phyloP scores from a whole-genome alignment of 805 yeast species.

The Starmerella vaccinii region DNA sequence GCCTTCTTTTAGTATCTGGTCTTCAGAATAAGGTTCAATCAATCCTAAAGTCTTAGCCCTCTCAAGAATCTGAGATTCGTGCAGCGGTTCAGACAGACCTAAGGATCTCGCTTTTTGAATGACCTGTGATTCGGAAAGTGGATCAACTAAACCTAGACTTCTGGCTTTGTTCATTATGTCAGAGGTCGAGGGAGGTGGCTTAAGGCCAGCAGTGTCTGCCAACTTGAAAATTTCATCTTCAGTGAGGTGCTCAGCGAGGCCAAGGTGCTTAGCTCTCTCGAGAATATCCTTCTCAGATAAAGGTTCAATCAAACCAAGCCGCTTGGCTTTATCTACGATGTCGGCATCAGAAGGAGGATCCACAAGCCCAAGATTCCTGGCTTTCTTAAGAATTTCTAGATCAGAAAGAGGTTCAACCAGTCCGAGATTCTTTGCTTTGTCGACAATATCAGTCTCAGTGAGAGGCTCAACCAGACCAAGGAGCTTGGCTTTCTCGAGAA shows the following conservation, averaged over 20 bases:
- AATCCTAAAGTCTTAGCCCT: constrained; percentile 25
- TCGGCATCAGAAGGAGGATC: constrained; percentile 14
- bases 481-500: constrained; percentile 23
- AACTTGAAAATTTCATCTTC: not conserved
- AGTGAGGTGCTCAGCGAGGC: not conserved
- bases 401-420: constrained; percentile 18
- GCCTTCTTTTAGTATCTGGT: constrained; percentile 46
- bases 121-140: not conserved
- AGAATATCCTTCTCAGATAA: constrained; percentile 24
- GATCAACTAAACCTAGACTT: not conserved
- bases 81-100: constrained; percentile 23
- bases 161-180: not conserved
- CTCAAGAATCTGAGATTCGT: not conserved
- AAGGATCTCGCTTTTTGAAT: constrained; percentile 19
- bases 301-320: constrained; percentile 13
- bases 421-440: constrained; percentile 17
- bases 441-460: constrained; percentile 4
- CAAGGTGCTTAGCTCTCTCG: constrained; percentile 32
- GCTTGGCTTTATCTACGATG: constrained; percentile 22
- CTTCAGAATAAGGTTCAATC: constrained; percentile 15
- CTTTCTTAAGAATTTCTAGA: constrained; percentile 9
- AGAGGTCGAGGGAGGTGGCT: too few species aligned
- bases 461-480: constrained; percentile 30
- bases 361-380: constrained; percentile 20
- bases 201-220: too few species aligned